These are phyloP conservation scores for Dactylellina leptospora DNA, from an alignment of 2,329 filamentous ascomycete genomes.

Conservation along the genomic window DNA sequence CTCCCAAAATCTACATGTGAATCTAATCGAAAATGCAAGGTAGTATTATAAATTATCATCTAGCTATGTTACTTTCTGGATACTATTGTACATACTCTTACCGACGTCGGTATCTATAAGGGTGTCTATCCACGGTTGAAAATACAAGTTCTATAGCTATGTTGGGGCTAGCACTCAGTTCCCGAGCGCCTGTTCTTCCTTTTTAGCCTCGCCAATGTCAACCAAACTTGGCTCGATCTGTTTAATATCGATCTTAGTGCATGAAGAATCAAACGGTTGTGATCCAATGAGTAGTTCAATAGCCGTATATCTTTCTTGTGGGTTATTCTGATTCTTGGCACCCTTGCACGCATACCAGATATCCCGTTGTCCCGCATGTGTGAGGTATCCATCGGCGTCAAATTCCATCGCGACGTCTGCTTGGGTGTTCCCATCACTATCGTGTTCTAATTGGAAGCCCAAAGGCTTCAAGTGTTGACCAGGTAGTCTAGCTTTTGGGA, in stretches of 20 bases:
- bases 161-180: too few relatives aligned
- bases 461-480: slow-evolving; percentile 40
- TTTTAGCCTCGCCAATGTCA: too few relatives aligned
- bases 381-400: slow-evolving; percentile 27
- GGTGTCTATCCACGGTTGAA: too few relatives aligned
- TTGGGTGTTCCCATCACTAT: background rate
- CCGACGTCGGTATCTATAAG: too few relatives aligned
- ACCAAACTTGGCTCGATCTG: background rate
- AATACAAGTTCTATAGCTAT: too few relatives aligned
- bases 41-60: too few relatives aligned
- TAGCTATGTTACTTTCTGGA: too few relatives aligned
- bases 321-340: slow-evolving; percentile 2
- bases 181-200: too few relatives aligned
- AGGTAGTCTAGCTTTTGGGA: slow-evolving; percentile 1
- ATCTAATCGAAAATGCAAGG: too few relatives aligned
- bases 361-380: slow-evolving; percentile 23
- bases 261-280: slow-evolving; percentile 20
- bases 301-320: slow-evolving; percentile 28
- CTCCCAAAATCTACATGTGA: too few relatives aligned
- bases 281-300: slow-evolving; percentile 29
- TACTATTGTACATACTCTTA: too few relatives aligned
- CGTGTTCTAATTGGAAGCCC: slow-evolving; percentile 28
- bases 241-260: slow-evolving; percentile 23
- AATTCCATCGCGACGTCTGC: slow-evolving; percentile 37
- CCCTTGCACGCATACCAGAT: slow-evolving; percentile 36